These are phyloP conservation scores for Zoysia matrella DNA, from an alignment of 202 grass and related monocot genomes.

Conservation along the genomic window DNA sequence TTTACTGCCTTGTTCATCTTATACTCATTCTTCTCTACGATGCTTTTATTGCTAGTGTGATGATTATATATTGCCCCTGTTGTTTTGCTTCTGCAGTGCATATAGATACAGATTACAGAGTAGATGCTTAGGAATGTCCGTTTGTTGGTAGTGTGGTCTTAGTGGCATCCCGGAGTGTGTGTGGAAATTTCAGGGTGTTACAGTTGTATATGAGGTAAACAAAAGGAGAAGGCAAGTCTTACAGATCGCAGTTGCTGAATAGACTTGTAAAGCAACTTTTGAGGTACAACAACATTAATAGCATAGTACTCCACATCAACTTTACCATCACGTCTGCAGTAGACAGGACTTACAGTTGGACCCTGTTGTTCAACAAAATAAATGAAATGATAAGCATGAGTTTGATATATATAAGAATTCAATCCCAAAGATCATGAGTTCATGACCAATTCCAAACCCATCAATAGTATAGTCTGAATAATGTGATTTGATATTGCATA, in stretches of 20 bases:
- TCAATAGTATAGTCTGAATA: not conserved
- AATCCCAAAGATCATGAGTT: conserved; percentile 28
- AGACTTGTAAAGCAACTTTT: conserved; percentile 87
- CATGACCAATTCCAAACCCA: conserved; percentile 9
- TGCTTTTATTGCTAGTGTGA: too few relatives aligned
- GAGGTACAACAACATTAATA: conserved; percentile 80
- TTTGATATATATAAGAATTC: conserved; percentile 20
- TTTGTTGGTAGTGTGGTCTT: too few relatives aligned
- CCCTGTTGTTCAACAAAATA: conserved; percentile 68
- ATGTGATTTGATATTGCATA: too few relatives aligned
- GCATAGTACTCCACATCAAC: conserved; percentile 71
- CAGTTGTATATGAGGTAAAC: not conserved
- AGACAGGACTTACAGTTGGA: conserved; percentile 95
- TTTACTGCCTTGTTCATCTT: too few relatives aligned
- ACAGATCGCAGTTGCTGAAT: conserved; percentile 94
- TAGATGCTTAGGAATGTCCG: too few relatives aligned
- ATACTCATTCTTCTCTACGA: too few relatives aligned
- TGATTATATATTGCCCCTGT: too few relatives aligned
- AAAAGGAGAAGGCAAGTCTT: conserved; percentile 29
- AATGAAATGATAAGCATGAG: conserved; percentile 18
- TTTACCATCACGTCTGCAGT: conserved; percentile 62
- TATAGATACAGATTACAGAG: too few relatives aligned
- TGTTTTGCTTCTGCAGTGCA: too few relatives aligned
- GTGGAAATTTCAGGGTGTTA: too few relatives aligned
- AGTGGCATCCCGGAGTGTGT: too few relatives aligned